Base-by-base conservation (phyloP, 345 rosid species). In the Eucalyptus marginata region DNA sequence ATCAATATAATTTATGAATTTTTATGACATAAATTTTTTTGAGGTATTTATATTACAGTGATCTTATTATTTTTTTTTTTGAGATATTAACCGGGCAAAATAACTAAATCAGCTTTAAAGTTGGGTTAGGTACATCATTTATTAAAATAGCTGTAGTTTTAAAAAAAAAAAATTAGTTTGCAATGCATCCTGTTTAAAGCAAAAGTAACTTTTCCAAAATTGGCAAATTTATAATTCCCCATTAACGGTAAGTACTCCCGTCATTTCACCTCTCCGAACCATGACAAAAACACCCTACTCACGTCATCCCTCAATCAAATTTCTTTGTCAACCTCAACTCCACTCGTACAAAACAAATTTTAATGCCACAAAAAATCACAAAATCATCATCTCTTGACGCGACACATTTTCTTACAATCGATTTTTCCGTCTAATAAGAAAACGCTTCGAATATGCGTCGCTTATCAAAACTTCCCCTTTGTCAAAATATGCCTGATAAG, bases 391-490 rank as follows among this genome's bases (percentile, higher is more conserved):
- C 10, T 10, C 2, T 0, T 0, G 7, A 68, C 0, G 7, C 2
- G 0, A 0, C 0, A 0, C 5, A 68, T 16, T 17, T 17, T 31
- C 1, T 64, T 14, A n/a, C 1, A 7, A 7, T 13, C 0, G 10
- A n/a, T 64, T 64, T 15, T 15, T n/a, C 10, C 0, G 0, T 17
- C 0, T 68, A 10, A 8, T 68, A 1, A 16, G 0, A 2, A 59
- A 59, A 59, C 4, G 5, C 8, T 27, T 29, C 0, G 0, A 3
- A 11, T 5, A 5, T 12, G 15, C 1, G 0, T 11, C 0, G 1
- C 2, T 29, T 27, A 29, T 6, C 8, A 8, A 29, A 62, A 62
- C 15, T 29, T 12, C 4, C 4, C 17, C 0, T 62, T 6, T 0
- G 15, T 59, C 14, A 11, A 3, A 0, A 62, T 12, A 29, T 13